These are phyloP conservation scores for Xylaria hypoxylon DNA, from an alignment of 2,329 filamentous ascomycete species.

Conservation along the genomic window DNA sequence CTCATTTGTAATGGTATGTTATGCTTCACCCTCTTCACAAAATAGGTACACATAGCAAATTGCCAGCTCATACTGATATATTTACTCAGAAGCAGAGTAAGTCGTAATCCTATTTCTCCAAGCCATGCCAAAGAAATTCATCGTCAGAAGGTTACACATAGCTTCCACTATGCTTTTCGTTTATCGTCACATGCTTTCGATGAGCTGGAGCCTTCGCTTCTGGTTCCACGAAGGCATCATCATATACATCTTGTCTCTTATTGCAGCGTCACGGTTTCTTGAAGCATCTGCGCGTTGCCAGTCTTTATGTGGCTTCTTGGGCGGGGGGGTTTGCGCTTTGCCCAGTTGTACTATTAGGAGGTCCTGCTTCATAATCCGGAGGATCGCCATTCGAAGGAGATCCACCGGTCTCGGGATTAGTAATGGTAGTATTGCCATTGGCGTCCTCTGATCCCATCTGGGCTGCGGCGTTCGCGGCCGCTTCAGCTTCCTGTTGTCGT, in stretches of 20 bases:
- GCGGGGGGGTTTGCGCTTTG: conserved; percentile 8
- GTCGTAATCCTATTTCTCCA: conserved; percentile 13
- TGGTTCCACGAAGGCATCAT: neutral
- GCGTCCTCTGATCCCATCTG: conserved; percentile 29
- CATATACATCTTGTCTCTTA: conserved; percentile 12
- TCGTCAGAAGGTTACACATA: conserved; percentile 16
- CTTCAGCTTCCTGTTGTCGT: conserved; percentile 58
- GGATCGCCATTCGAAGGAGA: conserved; percentile 7
- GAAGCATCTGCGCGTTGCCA: neutral
- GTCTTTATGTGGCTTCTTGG: conserved; percentile 13
- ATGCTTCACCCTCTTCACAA: neutral
- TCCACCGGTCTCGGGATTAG: conserved; percentile 16
- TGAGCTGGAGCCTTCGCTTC: neutral
- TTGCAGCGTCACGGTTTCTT: neutral
- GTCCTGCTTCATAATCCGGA: conserved; percentile 11
- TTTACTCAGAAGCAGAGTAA: conserved; percentile 7
- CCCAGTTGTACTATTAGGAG: neutral
- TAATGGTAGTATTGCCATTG: neutral
- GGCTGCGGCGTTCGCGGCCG: conserved; percentile 53
- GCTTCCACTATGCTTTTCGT: neutral
- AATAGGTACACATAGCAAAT: conserved; percentile 27
- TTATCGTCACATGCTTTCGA: conserved; percentile 12
- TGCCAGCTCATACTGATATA: conserved; percentile 5
- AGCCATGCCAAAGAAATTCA: conserved; percentile 17
- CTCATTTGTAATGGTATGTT: conserved; percentile 3